Evolutionary conservation across 352 stramenopile species (phyloP).

Genomic region (Phytophthora fragariaefolia): DNA sequence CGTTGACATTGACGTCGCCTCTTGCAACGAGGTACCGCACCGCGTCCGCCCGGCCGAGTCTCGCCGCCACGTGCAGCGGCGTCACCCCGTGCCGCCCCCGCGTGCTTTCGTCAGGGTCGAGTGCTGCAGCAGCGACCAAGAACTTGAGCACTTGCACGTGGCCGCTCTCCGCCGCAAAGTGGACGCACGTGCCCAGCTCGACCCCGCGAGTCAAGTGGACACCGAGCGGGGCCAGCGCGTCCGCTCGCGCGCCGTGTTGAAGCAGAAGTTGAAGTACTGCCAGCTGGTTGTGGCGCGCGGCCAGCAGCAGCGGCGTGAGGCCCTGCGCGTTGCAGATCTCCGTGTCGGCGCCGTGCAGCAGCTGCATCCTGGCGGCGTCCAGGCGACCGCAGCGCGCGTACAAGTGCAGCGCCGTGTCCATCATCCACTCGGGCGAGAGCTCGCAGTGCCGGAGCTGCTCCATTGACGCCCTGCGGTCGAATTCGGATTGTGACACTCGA

Average conservation of each 20-base stretch:
- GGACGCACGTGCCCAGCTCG: constrained; percentile 28
- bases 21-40: constrained; percentile 38
- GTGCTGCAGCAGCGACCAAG: constrained; percentile 32
- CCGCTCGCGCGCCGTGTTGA: constrained; percentile 33
- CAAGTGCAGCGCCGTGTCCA: constrained; percentile 50
- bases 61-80: constrained; percentile 43
- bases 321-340: constrained; percentile 36
- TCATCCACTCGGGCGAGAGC: constrained; percentile 16
- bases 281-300: constrained; percentile 42
- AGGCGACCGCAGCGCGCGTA: constrained; percentile 40
- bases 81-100: constrained; percentile 26
- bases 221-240: constrained; percentile 25
- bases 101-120: constrained; percentile 27
- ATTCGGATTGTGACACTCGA: constrained; percentile 11
- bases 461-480: too few relatives aligned
- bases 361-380: constrained; percentile 32
- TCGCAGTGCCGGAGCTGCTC: constrained; percentile 1
- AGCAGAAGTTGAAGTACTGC: constrained; percentile 43
- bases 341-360: constrained; percentile 40
- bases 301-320: constrained; percentile 42
- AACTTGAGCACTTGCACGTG: constrained; percentile 38
- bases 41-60: constrained; percentile 31
- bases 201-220: constrained; percentile 3
- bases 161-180: constrained; percentile 30
- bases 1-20: constrained; percentile 33